phyloP scores from a whole-genome alignment of 2,329 filamentous ascomycete genomes.

The Nothophaeocryptopus gaeumannii region DNA sequence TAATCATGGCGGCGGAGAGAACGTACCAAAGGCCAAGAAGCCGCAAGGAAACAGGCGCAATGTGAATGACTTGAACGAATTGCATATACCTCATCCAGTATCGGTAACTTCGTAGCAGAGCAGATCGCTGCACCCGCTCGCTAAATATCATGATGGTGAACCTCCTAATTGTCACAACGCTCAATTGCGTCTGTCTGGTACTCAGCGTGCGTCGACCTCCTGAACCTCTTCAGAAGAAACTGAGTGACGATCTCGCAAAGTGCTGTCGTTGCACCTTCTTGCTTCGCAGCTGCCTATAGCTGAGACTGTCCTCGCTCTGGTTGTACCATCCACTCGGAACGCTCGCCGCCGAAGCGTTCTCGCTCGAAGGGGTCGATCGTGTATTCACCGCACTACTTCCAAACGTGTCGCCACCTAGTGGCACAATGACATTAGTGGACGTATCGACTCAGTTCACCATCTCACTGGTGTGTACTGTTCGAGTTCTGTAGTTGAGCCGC shows the following conservation, averaged over 20 bases:
- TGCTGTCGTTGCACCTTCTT: too few relatives aligned
- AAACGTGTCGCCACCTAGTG: neutral
- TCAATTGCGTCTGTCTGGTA: too few relatives aligned
- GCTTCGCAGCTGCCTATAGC: neutral
- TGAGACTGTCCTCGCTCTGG: neutral
- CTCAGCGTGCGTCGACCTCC: too few relatives aligned
- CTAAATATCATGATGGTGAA: too few relatives aligned
- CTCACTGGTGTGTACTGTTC: constrained; percentile 28
- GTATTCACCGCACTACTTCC: neutral
- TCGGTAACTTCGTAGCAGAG: too few relatives aligned
- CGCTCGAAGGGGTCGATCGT: neutral
- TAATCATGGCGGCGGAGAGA: neutral
- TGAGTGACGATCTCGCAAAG: too few relatives aligned
- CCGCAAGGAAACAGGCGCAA: too few relatives aligned
- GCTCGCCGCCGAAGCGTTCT: neutral
- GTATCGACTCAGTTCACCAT: constrained; percentile 1
- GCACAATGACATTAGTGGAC: neutral
- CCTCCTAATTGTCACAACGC: too few relatives aligned
- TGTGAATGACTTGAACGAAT: too few relatives aligned
- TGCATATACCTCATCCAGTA: too few relatives aligned
- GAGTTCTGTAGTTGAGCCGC: constrained; percentile 41
- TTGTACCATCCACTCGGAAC: neutral
- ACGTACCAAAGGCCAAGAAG: neutral
- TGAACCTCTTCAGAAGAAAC: too few relatives aligned
- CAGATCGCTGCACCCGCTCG: too few relatives aligned